Conservation (phyloP, 1,284 basidiomycete species). For the Ganoderma leucocontextum region DNA sequence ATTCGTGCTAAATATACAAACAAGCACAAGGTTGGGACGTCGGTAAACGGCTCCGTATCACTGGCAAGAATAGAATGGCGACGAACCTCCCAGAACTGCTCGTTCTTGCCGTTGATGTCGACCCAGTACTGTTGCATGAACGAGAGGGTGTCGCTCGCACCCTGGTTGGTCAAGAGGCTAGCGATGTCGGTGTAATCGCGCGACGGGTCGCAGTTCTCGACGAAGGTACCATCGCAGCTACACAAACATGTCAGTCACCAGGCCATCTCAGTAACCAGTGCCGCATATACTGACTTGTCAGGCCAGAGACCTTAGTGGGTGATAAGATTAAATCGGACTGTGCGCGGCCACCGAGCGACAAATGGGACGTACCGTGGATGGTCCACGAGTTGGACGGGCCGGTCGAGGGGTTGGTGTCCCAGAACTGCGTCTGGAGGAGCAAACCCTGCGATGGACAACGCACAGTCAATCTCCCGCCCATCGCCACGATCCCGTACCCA, state of each 20-base stretch:
- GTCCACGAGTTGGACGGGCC: slow-evolving; percentile 78
- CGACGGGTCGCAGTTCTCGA: slow-evolving; percentile 69
- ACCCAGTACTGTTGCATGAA: slow-evolving; percentile 81
- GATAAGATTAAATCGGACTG: slow-evolving; percentile 16
- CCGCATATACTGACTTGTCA: slow-evolving; percentile 58
- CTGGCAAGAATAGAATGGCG: neutral
- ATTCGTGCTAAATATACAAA: slow-evolving; percentile 59
- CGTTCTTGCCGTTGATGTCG: slow-evolving; percentile 65
- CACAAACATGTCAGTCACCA: slow-evolving; percentile 13
- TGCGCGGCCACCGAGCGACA: neutral
- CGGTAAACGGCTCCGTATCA: neutral
- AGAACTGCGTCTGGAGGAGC: slow-evolving; percentile 63
- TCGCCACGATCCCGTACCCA: neutral
- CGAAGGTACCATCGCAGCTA: slow-evolving; percentile 76
- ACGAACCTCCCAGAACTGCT: slow-evolving; percentile 75
- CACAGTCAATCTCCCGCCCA: slow-evolving; percentile 7
- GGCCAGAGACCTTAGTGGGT: slow-evolving; percentile 67
- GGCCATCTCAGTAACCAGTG: neutral
- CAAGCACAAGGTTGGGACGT: neutral
- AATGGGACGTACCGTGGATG: slow-evolving; percentile 65
- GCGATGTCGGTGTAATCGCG: slow-evolving; percentile 68
- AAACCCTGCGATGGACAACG: slow-evolving; percentile 54
- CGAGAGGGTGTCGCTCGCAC: slow-evolving; percentile 65
- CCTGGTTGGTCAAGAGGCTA: slow-evolving; percentile 62
- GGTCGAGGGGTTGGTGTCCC: slow-evolving; percentile 57